Evolutionary conservation across 495 filamentous ascomycete species (phyloP).

Genomic region (Terfezia claveryi): DNA sequence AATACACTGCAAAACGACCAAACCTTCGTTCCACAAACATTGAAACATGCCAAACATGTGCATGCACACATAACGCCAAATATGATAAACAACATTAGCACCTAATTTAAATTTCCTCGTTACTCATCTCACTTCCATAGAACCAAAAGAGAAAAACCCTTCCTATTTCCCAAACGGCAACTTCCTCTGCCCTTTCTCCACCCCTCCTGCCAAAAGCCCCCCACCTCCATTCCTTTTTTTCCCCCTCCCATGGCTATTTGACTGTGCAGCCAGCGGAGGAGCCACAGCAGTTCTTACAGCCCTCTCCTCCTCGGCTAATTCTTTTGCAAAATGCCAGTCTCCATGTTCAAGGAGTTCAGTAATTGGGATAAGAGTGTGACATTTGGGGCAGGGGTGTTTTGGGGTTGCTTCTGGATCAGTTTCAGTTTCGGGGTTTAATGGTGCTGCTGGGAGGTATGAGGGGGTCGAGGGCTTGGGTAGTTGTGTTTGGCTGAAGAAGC

Average conservation of each 20-base stretch:
- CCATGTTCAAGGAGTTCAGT: conserved; percentile 49
- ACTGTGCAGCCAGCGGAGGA: neutral
- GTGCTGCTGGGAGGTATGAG: conserved; percentile 36
- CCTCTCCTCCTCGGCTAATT: conserved; percentile 45
- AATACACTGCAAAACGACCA: too few relatives aligned
- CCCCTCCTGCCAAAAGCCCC: conserved; percentile 16
- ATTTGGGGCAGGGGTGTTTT: conserved; percentile 15
- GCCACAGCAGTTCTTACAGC: conserved; percentile 16
- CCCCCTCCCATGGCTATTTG: conserved; percentile 20
- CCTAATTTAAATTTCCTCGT: too few relatives aligned
- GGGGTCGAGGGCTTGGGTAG: conserved; percentile 36
- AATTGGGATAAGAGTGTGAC: too few relatives aligned
- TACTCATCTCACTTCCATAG: too few relatives aligned
- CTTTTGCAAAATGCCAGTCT: conserved; percentile 91
- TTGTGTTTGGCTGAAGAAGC: conserved; percentile 13
- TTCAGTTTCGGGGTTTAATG: too few relatives aligned
- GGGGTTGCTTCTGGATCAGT: too few relatives aligned
- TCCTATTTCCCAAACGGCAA: conserved; percentile 38
- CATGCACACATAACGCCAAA: too few relatives aligned
- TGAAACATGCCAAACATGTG: too few relatives aligned
- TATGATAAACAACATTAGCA: too few relatives aligned
- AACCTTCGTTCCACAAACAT: too few relatives aligned
- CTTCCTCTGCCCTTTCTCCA: conserved; percentile 57
- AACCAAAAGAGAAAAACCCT: too few relatives aligned
- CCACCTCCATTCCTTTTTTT: conserved; percentile 19